Percentiles rank a stretch among this genome's conserved stretches.
Conservation (phyloP, 2,329 filamentous ascomycete genomes). For the Fusarium sp. region DNA sequence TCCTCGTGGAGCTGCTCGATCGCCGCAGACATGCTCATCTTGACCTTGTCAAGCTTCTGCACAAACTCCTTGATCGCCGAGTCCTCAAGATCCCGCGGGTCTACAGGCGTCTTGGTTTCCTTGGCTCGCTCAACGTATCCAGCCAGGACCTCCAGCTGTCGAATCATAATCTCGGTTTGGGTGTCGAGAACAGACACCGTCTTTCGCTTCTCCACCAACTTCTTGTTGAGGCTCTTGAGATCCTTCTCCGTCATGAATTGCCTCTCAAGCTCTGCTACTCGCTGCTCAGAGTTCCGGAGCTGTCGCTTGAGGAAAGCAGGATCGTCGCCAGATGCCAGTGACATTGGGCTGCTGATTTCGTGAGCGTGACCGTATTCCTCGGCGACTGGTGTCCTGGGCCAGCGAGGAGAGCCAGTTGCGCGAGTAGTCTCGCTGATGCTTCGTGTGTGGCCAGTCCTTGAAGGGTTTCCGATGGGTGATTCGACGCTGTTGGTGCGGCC, state of each 20-base stretch:
- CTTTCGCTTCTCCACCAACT: conserved; percentile 91
- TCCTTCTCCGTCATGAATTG: conserved; percentile 76
- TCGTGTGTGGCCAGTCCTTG: conserved; percentile 64
- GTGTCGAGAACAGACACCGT: conserved; percentile 95
- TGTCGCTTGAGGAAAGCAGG: conserved; percentile 77
- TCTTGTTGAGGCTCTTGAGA: conserved; percentile 83
- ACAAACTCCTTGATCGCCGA: conserved; percentile 93
- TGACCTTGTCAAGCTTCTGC: conserved; percentile 74
- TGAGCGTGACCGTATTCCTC: conserved; percentile 64
- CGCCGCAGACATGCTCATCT: conserved; percentile 66
- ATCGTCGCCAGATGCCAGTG: conserved; percentile 74
- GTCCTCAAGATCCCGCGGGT: conserved; percentile 85
- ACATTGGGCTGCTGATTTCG: conserved; percentile 79
- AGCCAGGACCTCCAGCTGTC: conserved; percentile 88
- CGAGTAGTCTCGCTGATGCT: conserved; percentile 77
- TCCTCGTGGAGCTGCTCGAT: conserved; percentile 75
- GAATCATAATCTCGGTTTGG: conserved; percentile 94
- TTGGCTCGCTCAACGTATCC: conserved; percentile 90
- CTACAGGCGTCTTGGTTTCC: conserved; percentile 81
- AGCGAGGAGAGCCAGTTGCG: conserved; percentile 72
- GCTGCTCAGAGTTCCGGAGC: conserved; percentile 82
- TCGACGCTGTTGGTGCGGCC: conserved; percentile 88
- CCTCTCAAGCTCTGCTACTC: conserved; percentile 87
- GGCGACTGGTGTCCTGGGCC: conserved; percentile 75
- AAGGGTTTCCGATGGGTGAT: conserved; percentile 55